phyloP scores from a whole-genome alignment of 2,329 filamentous ascomycete genomes.

The Domatiomyces globalis region DNA sequence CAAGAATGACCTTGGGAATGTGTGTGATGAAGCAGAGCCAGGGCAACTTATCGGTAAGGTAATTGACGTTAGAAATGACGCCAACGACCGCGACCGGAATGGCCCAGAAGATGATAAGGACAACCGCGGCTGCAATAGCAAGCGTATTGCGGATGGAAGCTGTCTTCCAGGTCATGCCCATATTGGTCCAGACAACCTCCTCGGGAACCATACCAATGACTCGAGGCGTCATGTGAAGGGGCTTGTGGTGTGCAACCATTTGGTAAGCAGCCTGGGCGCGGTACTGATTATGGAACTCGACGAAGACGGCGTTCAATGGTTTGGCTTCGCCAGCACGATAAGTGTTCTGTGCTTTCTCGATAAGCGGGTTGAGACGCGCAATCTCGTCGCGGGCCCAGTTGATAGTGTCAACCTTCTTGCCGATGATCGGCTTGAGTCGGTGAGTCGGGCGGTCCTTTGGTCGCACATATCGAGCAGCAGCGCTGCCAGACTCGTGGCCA shows the following conservation, averaged over 20 bases:
- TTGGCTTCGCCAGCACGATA: slow-evolving; percentile 53
- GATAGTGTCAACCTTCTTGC: slow-evolving; percentile 88
- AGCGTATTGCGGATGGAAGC: slow-evolving; percentile 56
- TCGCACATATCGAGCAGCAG: slow-evolving; percentile 62
- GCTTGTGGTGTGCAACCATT: slow-evolving; percentile 71
- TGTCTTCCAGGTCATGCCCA: slow-evolving; percentile 79
- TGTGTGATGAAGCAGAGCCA: slow-evolving; percentile 62
- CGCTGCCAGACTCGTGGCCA: slow-evolving; percentile 53
- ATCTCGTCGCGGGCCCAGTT: slow-evolving; percentile 73
- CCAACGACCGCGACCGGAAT: slow-evolving; percentile 67
- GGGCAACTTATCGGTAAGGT: slow-evolving; percentile 42
- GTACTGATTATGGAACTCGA: slow-evolving; percentile 72
- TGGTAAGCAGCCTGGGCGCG: slow-evolving; percentile 81
- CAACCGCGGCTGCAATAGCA: slow-evolving; percentile 57
- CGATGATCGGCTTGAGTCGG: slow-evolving; percentile 54
- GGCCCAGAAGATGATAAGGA: slow-evolving; percentile 76
- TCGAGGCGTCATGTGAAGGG: slow-evolving; percentile 72
- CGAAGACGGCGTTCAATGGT: slow-evolving; percentile 65
- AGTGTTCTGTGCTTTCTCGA: slow-evolving; percentile 51
- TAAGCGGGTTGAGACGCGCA: slow-evolving; percentile 56
- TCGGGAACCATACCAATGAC: slow-evolving; percentile 68
- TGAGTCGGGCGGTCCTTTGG: slow-evolving; percentile 64
- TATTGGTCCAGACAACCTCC: slow-evolving; percentile 76
- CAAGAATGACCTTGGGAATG: slow-evolving; percentile 58
- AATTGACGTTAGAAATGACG: slow-evolving; percentile 68